A percentile compares a stretch with the other conserved stretches of the same genome.
phyloP scores from a whole-genome alignment of 371 early-diverging fungal genomes.

The Rhizopus stolonifer region DNA sequence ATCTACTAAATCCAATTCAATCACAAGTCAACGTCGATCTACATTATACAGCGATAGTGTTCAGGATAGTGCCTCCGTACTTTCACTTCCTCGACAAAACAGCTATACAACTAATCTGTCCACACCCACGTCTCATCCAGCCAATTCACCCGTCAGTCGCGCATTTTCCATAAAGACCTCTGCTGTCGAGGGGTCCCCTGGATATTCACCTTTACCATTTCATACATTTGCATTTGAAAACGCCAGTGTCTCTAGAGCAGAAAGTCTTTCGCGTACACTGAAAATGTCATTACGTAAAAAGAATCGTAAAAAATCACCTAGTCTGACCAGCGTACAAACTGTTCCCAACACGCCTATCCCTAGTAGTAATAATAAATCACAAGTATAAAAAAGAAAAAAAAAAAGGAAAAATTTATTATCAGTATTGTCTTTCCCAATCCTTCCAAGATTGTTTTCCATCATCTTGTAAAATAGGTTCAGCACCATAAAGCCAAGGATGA shows the following conservation, averaged over 20 bases:
- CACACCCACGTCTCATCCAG: conserved; percentile 11
- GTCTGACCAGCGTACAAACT: too few species aligned
- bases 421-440: conserved; percentile 29
- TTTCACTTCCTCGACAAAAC: conserved; percentile 8
- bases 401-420: not conserved
- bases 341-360: too few species aligned
- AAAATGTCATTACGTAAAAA: conserved; percentile 49
- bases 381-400: too few species aligned
- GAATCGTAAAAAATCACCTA: conserved; percentile 31
- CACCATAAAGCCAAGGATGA: conserved; percentile 64
- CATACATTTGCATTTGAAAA: conserved; percentile 22
- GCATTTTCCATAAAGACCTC: conserved; percentile 36
- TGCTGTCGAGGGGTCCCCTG: conserved; percentile 12
- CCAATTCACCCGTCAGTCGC: conserved; percentile 32
- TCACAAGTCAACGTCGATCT: not conserved
- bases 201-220: not conserved
- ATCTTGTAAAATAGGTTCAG: conserved; percentile 36
- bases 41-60: not conserved
- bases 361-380: too few species aligned
- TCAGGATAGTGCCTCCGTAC: not conserved
- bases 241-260: conserved; percentile 38
- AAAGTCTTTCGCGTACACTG: conserved; percentile 45
- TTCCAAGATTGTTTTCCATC: conserved; percentile 40
- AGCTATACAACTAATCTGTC: not conserved
- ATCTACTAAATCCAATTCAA: not conserved